Base-by-base conservation (phyloP, 257 asterid species). In the Misopates orontium region DNA sequence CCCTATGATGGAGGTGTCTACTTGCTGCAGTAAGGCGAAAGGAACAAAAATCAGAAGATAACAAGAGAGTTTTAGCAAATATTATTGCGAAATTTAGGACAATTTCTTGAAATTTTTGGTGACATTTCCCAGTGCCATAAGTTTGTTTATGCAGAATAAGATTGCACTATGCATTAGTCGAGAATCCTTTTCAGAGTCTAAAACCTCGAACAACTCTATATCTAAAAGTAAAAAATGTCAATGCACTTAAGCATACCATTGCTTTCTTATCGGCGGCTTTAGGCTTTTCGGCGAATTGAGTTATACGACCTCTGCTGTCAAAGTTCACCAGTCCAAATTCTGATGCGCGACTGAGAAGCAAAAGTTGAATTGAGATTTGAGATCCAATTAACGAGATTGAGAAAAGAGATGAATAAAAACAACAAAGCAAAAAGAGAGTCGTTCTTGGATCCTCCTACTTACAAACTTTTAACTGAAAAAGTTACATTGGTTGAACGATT, bases 241-340 rank as follows among this genome's bases (percentile, higher is more conserved):
- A 22, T 23, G 20, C 60, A 32, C 21, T 50, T 8, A 18, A 11
- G 48, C 82, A 78, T 75, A 94, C 99, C 99, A 90, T 90, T 71
- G 91, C 88, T 66, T 77, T 83, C 80, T 86, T 89, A 75, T 90
- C 91, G 56, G 57, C 62, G 22, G 84, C 96, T 63, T 75, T 88
- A 3, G 99, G 99, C 83, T 94, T 94, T 75, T 94, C 99, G 14
- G 88, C 70, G 62, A 94, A 94, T 53, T 85, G 96, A 23, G 80
- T 71, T 44, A 94, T 84, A 64, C 68, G 78, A 28, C 99, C 99
- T 69, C 88, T 74, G 77, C 90, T 87, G 78, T 94, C 96, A 32
- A 90, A 75, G 80, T 88, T 94, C 72, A 94, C 93, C 75, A 94
- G 76, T 50, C 99, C 99, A 71, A 79, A 90, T 10, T 86, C 84